Evolutionary conservation across 768 basidiomycete species (phyloP), one percentile per base, ranked within the genome.

Genomic region (Gloeopeniophorella convolvens): DNA sequence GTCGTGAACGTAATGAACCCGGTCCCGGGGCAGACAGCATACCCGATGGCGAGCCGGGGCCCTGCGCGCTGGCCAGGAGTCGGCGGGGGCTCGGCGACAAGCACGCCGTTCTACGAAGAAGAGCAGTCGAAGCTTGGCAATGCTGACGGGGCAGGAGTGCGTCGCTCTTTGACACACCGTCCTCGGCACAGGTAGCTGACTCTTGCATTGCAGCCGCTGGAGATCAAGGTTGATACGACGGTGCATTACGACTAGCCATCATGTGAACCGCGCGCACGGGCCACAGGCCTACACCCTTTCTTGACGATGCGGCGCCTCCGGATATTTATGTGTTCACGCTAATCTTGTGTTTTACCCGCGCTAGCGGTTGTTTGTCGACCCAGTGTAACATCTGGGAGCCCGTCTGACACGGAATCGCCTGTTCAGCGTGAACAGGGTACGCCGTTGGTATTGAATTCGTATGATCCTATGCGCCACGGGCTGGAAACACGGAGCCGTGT

Each of bases 141-240:
- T n/a, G n/a, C n/a, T n/a, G n/a, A n/a, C 23, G 39, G 23, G 9
- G 13, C 39, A 9, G 39, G 39, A 15, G 47, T 28, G n/a, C 24
- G 35, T 16, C 20, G 24, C 33, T 8, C 11, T 8, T 32, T 33
- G 15, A 39, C 8, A 39, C 37, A 20, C 37, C 9, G 10, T 11
- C 37, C 37, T 13, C 42, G 28, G 11, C 10, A 15, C 18, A 42
- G 12, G 37, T 26, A 13, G 23, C 15, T 12, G 27, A 8, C 21
- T 42, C 21, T 26, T 24, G 7, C 2, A 18, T 26, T 26, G 3
- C 18, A 55, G 54, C 32, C 21, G 27, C 8, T 52, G 20, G 37
- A 51, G 33, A 46, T 55, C 28, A 55, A 46, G 23, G 13, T 52
- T 11, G 40, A 52, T 27, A 39, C 20, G 27, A 41, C 39, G 16